Conservation (phyloP, 2,329 filamentous ascomycete genomes). For the Fusarium metavorans region DNA sequence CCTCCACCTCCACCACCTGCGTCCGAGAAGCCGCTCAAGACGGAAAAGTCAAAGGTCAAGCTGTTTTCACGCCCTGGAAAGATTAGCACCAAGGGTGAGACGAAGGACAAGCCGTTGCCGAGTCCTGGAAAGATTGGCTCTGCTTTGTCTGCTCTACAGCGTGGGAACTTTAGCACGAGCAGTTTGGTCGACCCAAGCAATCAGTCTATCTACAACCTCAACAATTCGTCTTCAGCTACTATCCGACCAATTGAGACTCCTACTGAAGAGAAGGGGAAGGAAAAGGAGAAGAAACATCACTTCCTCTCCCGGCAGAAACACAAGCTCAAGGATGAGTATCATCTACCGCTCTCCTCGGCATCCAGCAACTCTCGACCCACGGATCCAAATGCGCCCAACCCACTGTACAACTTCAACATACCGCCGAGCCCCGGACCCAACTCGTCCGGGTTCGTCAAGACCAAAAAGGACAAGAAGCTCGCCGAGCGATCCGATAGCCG, state of each 20-base stretch:
- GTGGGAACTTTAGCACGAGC: slow-evolving; percentile 77
- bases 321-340: slow-evolving; percentile 80
- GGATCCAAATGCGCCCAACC: slow-evolving; percentile 80
- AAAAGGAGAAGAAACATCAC: slow-evolving; percentile 83
- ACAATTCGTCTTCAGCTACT: slow-evolving; percentile 82
- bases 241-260: slow-evolving; percentile 73
- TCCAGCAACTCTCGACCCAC: slow-evolving; percentile 81
- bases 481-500: slow-evolving; percentile 71
- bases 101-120: slow-evolving; percentile 74
- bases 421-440: slow-evolving; percentile 78
- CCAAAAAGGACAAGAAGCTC: slow-evolving; percentile 87
- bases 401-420: slow-evolving; percentile 82
- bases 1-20: slow-evolving; percentile 54
- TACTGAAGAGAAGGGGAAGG: slow-evolving; percentile 60
- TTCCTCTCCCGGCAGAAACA: slow-evolving; percentile 84
- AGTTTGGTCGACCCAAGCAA: slow-evolving; percentile 73
- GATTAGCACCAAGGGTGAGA: slow-evolving; percentile 77
- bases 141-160: slow-evolving; percentile 73
- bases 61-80: slow-evolving; percentile 83
- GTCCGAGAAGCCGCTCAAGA: slow-evolving; percentile 69
- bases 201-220: slow-evolving; percentile 77
- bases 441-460: slow-evolving; percentile 79
- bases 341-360: slow-evolving; percentile 79
- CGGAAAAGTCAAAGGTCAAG: slow-evolving; percentile 83
- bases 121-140: slow-evolving; percentile 80